These are phyloP conservation scores for Sporothrix inflata DNA, from an alignment of 2,329 filamentous ascomycete genomes.

Conservation along the genomic window DNA sequence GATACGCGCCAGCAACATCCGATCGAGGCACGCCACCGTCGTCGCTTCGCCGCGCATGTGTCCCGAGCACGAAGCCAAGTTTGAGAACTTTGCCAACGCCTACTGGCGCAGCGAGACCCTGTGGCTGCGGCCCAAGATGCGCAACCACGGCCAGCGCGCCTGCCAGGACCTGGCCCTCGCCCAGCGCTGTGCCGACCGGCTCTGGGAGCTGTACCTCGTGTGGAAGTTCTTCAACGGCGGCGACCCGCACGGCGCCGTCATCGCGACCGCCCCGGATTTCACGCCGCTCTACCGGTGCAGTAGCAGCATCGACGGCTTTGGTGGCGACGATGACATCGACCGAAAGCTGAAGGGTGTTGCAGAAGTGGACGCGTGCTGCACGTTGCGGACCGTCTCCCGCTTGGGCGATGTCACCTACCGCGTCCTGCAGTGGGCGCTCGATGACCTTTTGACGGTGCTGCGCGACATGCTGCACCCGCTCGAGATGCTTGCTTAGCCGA, in stretches of 20 bases:
- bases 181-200: conserved; percentile 14
- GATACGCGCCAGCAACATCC: neutral
- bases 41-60: conserved; percentile 28
- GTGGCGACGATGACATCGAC: neutral
- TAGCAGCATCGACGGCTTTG: neutral
- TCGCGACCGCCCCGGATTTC: neutral
- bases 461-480: conserved; percentile 29
- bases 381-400: neutral
- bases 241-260: neutral
- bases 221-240: conserved; percentile 31
- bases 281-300: neutral
- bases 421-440: conserved; percentile 25
- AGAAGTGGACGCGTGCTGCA: neutral
- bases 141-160: neutral
- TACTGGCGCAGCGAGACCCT: conserved; percentile 31
- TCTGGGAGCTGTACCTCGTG: conserved; percentile 29
- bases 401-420: conserved; percentile 22
- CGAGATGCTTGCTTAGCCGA: conserved; percentile 27
- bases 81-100: conserved; percentile 16
- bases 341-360: neutral
- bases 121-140: conserved; percentile 27
- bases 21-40: neutral
- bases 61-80: conserved; percentile 24
- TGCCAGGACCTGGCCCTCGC: neutral
- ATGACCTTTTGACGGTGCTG: conserved; percentile 28